phyloP scores from a whole-genome alignment of 163 green algal species.

The Scenedesmus sp. region DNA sequence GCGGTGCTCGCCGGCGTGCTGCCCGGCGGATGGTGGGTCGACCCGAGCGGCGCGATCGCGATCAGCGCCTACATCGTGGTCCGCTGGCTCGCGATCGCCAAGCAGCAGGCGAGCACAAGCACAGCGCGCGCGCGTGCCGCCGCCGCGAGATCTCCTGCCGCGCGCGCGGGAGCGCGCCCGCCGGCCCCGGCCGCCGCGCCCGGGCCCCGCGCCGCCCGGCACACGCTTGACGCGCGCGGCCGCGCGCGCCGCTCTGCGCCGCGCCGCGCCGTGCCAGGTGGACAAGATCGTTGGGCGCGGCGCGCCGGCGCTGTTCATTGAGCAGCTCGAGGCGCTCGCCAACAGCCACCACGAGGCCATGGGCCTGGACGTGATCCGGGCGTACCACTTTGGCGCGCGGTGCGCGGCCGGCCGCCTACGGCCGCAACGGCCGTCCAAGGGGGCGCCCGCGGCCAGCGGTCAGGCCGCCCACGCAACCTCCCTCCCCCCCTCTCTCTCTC shows the following conservation, averaged over 20 bases:
- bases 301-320: conserved; percentile 62
- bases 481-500: no score
- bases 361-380: conserved; percentile 56
- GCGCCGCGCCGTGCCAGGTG: no score
- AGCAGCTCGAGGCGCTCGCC: conserved; percentile 60
- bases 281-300: conserved; percentile 77
- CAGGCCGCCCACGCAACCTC: no score
- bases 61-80: conserved; percentile 2
- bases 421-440: no score
- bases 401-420: no score
- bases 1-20: conserved; percentile 39
- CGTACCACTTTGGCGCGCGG: conserved; percentile 51
- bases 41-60: conserved; percentile 56
- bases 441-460: no score
- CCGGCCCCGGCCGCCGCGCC: no score
- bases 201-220: no score
- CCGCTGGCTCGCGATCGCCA: conserved; percentile 40
- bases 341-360: conserved; percentile 56
- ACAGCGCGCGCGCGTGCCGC: no score
- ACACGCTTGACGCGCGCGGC: background rate
- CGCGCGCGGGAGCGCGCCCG: no score
- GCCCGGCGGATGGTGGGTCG: conserved; percentile 63
- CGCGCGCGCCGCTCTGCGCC: no score
- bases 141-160: no score
- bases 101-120: conserved; percentile 35